Conservation (phyloP, 2,329 filamentous ascomycete genomes). For the Biscogniauxia marginata region DNA sequence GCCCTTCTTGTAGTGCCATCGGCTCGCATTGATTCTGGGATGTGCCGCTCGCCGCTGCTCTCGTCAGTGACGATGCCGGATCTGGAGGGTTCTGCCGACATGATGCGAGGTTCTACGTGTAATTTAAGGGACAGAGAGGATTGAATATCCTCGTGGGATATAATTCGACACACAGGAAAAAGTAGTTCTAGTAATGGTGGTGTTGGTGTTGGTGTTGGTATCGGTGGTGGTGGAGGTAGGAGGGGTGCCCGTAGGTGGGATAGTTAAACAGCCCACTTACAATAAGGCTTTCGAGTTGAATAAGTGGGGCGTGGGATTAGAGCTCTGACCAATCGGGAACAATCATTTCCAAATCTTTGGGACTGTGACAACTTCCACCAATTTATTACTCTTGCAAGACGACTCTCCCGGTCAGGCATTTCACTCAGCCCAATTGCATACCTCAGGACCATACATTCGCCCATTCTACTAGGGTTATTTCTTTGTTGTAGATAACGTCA, state of each 20-base stretch:
- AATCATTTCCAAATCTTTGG: constrained; percentile 23
- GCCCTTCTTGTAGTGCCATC: constrained; percentile 93
- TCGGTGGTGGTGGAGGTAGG: no score
- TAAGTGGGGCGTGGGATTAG: constrained; percentile 13
- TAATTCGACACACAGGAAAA: background rate
- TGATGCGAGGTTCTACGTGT: constrained; percentile 18
- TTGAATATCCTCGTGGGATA: background rate
- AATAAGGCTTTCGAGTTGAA: no score
- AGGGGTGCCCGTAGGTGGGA: no score
- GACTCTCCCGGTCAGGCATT: background rate
- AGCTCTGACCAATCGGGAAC: constrained; percentile 37
- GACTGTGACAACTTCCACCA: constrained; percentile 8
- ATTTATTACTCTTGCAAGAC: background rate
- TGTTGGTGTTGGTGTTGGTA: no score
- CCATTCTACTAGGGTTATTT: background rate
- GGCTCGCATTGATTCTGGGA: constrained; percentile 80
- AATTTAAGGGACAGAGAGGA: background rate
- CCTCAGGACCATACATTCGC: background rate
- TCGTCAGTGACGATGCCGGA: constrained; percentile 78
- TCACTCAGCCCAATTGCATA: background rate
- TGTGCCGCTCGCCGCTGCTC: constrained; percentile 76
- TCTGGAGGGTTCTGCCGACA: constrained; percentile 54
- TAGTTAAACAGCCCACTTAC: constrained; percentile 4
- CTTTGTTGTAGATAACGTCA: constrained; percentile 4
- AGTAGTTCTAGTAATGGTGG: no score